phyloP scores from a whole-genome alignment of 495 filamentous ascomycete genomes.

The Paragyromitra xinjiangensis region DNA sequence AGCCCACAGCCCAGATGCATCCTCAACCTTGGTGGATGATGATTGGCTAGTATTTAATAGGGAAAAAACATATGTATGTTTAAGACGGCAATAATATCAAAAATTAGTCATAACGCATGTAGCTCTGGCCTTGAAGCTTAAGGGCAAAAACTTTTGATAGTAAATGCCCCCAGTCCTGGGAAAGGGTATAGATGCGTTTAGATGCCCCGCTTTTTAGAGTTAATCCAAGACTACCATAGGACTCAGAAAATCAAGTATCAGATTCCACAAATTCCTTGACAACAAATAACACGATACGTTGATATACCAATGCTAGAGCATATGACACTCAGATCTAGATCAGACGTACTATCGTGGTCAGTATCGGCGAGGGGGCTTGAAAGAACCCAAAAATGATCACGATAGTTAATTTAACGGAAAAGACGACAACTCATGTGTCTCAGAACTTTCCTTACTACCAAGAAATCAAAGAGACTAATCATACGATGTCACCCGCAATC shows the following conservation, averaged over 20 bases:
- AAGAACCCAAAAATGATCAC: neutral
- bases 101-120: neutral
- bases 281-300: neutral
- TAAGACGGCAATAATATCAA: neutral
- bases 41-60: neutral
- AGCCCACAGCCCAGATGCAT: neutral
- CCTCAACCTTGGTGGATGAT: neutral
- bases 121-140: neutral
- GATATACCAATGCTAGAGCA: neutral
- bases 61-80: neutral
- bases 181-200: neutral
- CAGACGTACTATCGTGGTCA: neutral
- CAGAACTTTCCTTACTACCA: neutral
- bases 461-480: neutral
- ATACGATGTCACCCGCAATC: slow-evolving; percentile 29
- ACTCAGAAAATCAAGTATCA: neutral
- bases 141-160: neutral
- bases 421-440: neutral
- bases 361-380: neutral
- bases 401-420: neutral
- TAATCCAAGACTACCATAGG: neutral
- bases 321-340: neutral
- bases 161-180: neutral
- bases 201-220: neutral
- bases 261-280: neutral